Base-by-base conservation (phyloP, 371 early-diverging fungal genomes). In the Nematocida ironsii region DNA sequence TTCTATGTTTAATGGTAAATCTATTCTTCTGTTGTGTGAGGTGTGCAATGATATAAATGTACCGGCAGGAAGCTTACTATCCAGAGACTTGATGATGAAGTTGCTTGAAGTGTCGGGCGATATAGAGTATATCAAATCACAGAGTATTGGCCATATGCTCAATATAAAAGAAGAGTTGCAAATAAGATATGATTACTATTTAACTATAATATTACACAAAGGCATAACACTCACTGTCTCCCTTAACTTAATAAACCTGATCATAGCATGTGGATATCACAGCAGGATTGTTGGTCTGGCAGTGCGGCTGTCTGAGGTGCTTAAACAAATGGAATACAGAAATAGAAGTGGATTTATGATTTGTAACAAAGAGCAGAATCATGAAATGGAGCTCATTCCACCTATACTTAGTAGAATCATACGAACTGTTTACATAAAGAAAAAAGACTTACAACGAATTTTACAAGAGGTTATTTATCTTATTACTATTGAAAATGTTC, bases 281-380 rank as follows among this genome's bases (percentile, higher is more conserved):
- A 69, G 80, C 25, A 57, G 80, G 50, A 58, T 23, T 42, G 80
- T 71, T 13, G 71, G 67, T 5, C 68, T 78, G 33, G 54, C 80
- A 5, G 20, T 78, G 5, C 9, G 69, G 45, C 68, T 78, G 27
- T 18, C 69, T 5, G 56, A 42, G 1, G 33, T 70, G 47, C 50
- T 78, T 40, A 78, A 68, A 48, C 20, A 70, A 11, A 45, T 61
- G 48, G 80, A 78, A 23, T 78, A 78, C 64, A 44, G 58, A 61
- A 58, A 55, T 42, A 45, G 40, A 54, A 27, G 58, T 39, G 44
- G 69, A 13, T 68, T 60, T 39, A 23, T 40, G 7, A 0, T 78
- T n/a, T 50, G 52, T 18, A 50, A 50, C 18, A 50, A 50, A 50
- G 47, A 50, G 4, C 47, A 60, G 57, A 5, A 23, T 20, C 42